Evolutionary conservation across 257 asterid genomes (phyloP), one percentile per base, ranked within the genome.

Genomic region (Anisodus tanguticus): DNA sequence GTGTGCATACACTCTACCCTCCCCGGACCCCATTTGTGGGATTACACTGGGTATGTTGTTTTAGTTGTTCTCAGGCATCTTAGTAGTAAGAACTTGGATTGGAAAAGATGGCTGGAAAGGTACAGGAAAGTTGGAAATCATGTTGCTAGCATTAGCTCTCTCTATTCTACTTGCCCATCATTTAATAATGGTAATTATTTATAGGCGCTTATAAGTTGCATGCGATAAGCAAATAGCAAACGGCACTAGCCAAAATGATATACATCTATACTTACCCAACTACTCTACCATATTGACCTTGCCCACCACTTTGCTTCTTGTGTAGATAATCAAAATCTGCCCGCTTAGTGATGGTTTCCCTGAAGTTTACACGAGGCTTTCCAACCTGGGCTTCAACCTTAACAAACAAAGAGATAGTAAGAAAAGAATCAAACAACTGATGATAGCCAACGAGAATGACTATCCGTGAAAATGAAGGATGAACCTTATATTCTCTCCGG

Each of bases 231-330:
- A 35, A 43, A 72, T 68, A 68, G 51, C 72, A 69, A 31, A 62
- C 11, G 19, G 60, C 45, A 81, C 69, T 19, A 81, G 59, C 83
- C 49, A 70, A 59, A 9, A 49, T 59, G 47, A 85, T 43, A 76
- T 67, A 19, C 83, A 68, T 78, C 80, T 63, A 53, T 63, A 70
- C 92, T 88, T 89, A 95, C 99, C 99, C 99, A 71, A 87, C 91
- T 81, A 97, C 98, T 86, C 98, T 91, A 86, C 99, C 99, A 71
- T 97, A 97, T 88, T 97, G 99, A 83, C 99, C 99, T 80, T 91
- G 95, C 84, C 99, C 99, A 74, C 99, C 99, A 89, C 97, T 95
- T 92, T 97, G 99, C 86, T 97, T 97, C 93, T 95, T 97, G 87
- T 97, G 99, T 86, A 95, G 86, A 90, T 97, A 97, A 88, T 97